Evolutionary conservation across 1,284 basidiomycete genomes (phyloP).

Genomic region (Papiliotrema laurentii): DNA sequence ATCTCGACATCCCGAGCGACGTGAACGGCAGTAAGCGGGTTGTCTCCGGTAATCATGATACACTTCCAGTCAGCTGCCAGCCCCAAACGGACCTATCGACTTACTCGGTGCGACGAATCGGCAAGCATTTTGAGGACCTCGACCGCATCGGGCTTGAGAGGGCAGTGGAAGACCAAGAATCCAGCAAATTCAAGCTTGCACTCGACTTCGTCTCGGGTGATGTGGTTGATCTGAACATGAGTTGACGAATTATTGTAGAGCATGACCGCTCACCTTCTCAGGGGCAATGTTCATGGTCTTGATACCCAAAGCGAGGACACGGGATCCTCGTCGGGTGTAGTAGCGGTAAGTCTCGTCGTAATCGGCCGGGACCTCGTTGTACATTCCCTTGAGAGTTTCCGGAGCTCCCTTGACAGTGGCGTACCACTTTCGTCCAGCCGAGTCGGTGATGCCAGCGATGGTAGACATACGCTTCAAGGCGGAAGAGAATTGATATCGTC

Average conservation of each 20-base stretch:
- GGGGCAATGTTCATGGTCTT: conserved; percentile 71
- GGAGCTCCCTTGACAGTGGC: conserved; percentile 87
- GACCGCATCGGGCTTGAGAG: conserved; percentile 87
- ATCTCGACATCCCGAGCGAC: conserved; percentile 93
- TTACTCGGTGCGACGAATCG: conserved; percentile 86
- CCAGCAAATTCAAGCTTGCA: conserved; percentile 72
- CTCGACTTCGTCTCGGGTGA: conserved; percentile 74
- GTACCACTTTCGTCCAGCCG: conserved; percentile 41
- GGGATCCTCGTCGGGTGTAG: conserved; percentile 83
- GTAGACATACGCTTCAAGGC: conserved; percentile 95
- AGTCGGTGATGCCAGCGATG: conserved; percentile 61
- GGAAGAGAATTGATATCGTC: conserved; percentile 93
- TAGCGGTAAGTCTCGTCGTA: conserved; percentile 93
- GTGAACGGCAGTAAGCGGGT: conserved; percentile 89
- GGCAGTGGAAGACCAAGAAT: conserved; percentile 94
- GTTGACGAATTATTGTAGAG: no score
- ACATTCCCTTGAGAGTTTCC: conserved; percentile 86
- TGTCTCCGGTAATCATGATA: conserved; percentile 97
- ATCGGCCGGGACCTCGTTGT: conserved; percentile 62
- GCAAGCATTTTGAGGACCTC: conserved; percentile 84
- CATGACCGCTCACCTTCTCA: conserved; percentile 62
- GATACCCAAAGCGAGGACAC: conserved; percentile 81
- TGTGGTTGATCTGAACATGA: conserved; percentile 70
- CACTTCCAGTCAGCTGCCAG: conserved; percentile 55
- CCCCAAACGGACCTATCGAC: conserved; percentile 36